Percentiles rank a stretch among this genome's conserved stretches.
These are phyloP conservation scores for Leccinum subgranulosum DNA, from an alignment of 768 basidiomycete genomes.

Conservation along the genomic window DNA sequence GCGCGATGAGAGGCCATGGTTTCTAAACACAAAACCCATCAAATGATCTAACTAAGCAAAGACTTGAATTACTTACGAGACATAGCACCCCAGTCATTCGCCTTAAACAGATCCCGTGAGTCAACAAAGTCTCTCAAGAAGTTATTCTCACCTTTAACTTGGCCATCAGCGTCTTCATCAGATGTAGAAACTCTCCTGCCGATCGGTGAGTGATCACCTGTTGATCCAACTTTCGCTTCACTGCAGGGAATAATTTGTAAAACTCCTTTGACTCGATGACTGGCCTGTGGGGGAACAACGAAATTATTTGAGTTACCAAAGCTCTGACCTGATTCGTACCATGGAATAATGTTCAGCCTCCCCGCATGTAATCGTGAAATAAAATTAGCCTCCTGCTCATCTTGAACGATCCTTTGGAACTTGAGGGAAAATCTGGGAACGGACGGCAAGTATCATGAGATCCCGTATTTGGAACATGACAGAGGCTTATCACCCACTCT, in stretches of 20 bases:
- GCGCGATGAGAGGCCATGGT: conserved; percentile 49
- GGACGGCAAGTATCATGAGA: background rate
- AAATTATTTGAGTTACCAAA: background rate
- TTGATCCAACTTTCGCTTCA: conserved; percentile 47
- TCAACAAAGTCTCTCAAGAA: background rate
- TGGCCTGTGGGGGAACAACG: conserved; percentile 29
- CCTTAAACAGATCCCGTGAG: conserved; percentile 29
- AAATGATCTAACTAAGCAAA: background rate
- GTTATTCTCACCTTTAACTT: conserved; percentile 50
- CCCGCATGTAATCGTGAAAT: conserved; percentile 59
- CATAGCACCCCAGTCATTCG: conserved; percentile 63
- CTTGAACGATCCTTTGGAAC: conserved; percentile 59
- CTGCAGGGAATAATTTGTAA: conserved; percentile 48
- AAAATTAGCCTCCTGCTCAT: conserved; percentile 60
- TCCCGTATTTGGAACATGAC: background rate
- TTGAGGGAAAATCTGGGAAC: conserved; percentile 49
- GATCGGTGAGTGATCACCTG: conserved; percentile 47
- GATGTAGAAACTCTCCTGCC: conserved; percentile 53
- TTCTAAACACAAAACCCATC: conserved; percentile 30
- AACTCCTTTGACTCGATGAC: conserved; percentile 63
- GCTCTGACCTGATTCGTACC: conserved; percentile 28
- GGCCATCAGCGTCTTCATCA: conserved; percentile 66
- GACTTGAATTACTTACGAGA: conserved; percentile 40
- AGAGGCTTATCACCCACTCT: conserved; percentile 40
- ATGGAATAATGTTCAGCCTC: conserved; percentile 55